These are phyloP conservation scores for Hordeum pubiflorum DNA, from an alignment of 202 grass and related monocot genomes.

Conservation along the genomic window DNA sequence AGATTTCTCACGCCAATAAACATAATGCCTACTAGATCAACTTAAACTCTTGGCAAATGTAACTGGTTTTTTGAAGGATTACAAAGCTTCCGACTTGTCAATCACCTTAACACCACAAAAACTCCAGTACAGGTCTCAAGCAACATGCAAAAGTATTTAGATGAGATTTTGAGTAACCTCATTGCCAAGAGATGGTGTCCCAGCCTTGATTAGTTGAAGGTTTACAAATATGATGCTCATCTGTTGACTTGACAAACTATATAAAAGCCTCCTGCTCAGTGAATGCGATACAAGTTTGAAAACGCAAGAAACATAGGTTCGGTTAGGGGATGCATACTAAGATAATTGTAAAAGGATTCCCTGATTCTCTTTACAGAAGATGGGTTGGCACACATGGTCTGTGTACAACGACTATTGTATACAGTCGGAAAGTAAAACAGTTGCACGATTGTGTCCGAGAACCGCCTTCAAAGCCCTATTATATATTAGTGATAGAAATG, in stretches of 20 bases:
- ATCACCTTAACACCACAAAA: background rate
- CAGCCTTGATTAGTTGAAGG: background rate
- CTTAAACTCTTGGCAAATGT: background rate
- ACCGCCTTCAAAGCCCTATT: background rate
- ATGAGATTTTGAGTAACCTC: background rate
- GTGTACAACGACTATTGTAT: too few relatives aligned
- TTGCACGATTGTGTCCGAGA: too few relatives aligned
- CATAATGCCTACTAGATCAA: background rate
- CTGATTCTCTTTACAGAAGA: too few relatives aligned
- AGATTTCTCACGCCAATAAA: background rate
- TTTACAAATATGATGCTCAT: too few relatives aligned
- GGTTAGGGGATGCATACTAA: too few relatives aligned
- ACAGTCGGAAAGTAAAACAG: too few relatives aligned
- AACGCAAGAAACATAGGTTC: too few relatives aligned
- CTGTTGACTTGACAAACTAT: too few relatives aligned
- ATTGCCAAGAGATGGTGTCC: background rate
- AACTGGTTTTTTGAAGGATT: background rate
- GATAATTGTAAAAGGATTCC: too few relatives aligned
- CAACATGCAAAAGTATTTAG: background rate
- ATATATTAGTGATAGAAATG: background rate
- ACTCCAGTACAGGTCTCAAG: background rate
- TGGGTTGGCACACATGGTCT: too few relatives aligned
- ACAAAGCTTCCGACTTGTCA: background rate
- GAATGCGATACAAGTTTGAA: too few relatives aligned
- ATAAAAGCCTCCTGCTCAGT: too few relatives aligned